A percentile compares a stretch with the other conserved stretches of the same genome.
Evolutionary conservation across 345 rosid genomes (phyloP).

Genomic region (Rhodamnia rubescens): DNA sequence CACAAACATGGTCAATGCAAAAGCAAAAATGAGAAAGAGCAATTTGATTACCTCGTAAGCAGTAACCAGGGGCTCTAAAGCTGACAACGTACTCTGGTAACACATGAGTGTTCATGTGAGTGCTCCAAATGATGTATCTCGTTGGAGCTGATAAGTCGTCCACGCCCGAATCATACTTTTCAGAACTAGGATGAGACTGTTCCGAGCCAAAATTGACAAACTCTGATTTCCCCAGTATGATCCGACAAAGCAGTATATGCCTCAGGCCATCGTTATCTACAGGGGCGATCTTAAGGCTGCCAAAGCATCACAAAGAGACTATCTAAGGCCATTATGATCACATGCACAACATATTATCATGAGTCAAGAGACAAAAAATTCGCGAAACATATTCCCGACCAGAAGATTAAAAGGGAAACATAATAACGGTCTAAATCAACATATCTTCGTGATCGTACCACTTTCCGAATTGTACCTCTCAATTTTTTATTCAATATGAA

Average conservation of each 20-base stretch:
- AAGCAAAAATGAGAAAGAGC: neutral
- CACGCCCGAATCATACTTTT: constrained; percentile 57
- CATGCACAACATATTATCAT: neutral
- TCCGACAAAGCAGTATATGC: constrained; percentile 66
- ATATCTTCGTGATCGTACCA: neutral
- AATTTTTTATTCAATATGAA: neutral
- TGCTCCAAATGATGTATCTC: constrained; percentile 69
- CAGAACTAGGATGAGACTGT: constrained; percentile 46
- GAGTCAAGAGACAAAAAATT: neutral
- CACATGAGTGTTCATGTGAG: constrained; percentile 63
- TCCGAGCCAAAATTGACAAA: constrained; percentile 43
- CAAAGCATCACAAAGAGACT: neutral
- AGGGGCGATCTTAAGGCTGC: constrained; percentile 32
- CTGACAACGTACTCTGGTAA: constrained; percentile 62
- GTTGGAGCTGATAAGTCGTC: constrained; percentile 43
- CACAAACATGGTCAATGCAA: neutral
- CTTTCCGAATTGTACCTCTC: neutral
- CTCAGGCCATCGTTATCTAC: constrained; percentile 45
- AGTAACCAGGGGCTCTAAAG: constrained; percentile 34
- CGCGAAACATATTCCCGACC: neutral
- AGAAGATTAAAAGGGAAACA: neutral
- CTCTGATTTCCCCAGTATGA: constrained; percentile 63
- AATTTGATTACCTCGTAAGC: constrained; percentile 4
- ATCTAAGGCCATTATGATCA: neutral
- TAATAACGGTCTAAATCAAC: neutral